Evolutionary conservation across 331 rosid genomes (phyloP), one percentile per base, ranked within the genome.

Genomic region (Pyrus hybrid): DNA sequence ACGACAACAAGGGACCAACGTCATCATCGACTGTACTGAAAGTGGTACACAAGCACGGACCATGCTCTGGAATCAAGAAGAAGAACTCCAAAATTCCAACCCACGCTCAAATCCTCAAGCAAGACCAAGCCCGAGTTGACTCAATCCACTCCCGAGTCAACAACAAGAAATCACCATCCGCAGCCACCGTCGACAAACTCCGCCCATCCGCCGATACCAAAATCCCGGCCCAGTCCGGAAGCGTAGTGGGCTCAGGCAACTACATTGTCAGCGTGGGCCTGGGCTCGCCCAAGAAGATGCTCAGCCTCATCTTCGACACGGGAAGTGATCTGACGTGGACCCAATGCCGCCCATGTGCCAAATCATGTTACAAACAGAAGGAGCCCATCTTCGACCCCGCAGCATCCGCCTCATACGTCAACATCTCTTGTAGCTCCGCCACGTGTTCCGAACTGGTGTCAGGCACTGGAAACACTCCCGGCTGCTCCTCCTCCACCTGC

Each of bases 301-400:
- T 91, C 17, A 84, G 91, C 0, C 90, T 93, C 5, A 29, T 79
- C 10, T 93, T 93, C 30, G 97, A 93, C 91, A 93, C 90, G 0
- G 88, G 90, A 0, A 86, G 90, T 51, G 90, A 86, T 57, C 65
- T 86, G 22, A 84, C 98, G 26, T 91, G 98, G 97, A 93, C 98
- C 63, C 98, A 93, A 41, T 93, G 98, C 54, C 2, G 78, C 76
- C 98, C 98, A 1, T 93, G 96, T 18, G 77, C 56, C 3, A 7
- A 9, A 3, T 80, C 70, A 2, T 93, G 97, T 80, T 93, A 89
- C 76, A 23, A 69, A 16, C 98, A 93, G 10, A 60, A 73, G 45
- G 96, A 93, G 17, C 41, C 73, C 1, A 85, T 83, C 33, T 90
- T 82, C 47, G 80, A 89, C 11, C 96, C 98, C 3, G 71, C 93